A percentile compares a stretch with the other conserved stretches of the same genome.
Conservation (phyloP, 2,329 filamentous ascomycete genomes). For the Xylaria sp. region DNA sequence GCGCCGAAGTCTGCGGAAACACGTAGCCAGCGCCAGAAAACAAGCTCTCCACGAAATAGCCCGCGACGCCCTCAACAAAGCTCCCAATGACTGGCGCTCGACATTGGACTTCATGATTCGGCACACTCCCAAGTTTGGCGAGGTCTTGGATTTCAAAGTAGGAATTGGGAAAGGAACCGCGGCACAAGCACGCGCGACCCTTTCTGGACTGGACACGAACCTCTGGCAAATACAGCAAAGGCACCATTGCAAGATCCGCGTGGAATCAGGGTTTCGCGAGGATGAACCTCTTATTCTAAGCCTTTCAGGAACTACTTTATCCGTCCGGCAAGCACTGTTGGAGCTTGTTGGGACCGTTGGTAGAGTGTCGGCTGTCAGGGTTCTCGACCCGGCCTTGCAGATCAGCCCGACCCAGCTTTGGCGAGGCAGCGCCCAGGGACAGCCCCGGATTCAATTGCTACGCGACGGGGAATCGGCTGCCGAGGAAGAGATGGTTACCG, state of each 20-base stretch:
- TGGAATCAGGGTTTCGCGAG: constrained; percentile 37
- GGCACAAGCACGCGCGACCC: constrained; percentile 38
- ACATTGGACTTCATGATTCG: constrained; percentile 44
- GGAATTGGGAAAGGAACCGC: constrained; percentile 44
- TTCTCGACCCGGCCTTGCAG: constrained; percentile 39
- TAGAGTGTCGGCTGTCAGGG: constrained; percentile 43
- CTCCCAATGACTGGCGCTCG: constrained; percentile 35
- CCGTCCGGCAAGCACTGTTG: constrained; percentile 43
- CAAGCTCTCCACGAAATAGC: constrained; percentile 39
- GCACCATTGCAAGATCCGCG: constrained; percentile 43
- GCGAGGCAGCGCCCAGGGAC: constrained; percentile 20
- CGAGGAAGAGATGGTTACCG: constrained; percentile 41
- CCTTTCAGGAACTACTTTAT: constrained; percentile 44
- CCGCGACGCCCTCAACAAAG: constrained; percentile 29
- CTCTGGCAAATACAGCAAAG: constrained; percentile 43
- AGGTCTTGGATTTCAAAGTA: constrained; percentile 45
- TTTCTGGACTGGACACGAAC: constrained; percentile 43
- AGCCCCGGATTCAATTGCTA: constrained; percentile 35
- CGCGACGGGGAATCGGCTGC: constrained; percentile 27
- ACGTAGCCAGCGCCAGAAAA: constrained; percentile 35
- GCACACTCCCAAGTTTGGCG: constrained; percentile 43
- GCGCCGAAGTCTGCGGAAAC: constrained; percentile 40
- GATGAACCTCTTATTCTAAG: constrained; percentile 41
- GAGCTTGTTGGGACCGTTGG: constrained; percentile 45
- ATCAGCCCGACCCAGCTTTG: constrained; percentile 37